These are phyloP conservation scores for Raffaelea arxii DNA, from an alignment of 2,329 filamentous ascomycete species.

Conservation along the genomic window DNA sequence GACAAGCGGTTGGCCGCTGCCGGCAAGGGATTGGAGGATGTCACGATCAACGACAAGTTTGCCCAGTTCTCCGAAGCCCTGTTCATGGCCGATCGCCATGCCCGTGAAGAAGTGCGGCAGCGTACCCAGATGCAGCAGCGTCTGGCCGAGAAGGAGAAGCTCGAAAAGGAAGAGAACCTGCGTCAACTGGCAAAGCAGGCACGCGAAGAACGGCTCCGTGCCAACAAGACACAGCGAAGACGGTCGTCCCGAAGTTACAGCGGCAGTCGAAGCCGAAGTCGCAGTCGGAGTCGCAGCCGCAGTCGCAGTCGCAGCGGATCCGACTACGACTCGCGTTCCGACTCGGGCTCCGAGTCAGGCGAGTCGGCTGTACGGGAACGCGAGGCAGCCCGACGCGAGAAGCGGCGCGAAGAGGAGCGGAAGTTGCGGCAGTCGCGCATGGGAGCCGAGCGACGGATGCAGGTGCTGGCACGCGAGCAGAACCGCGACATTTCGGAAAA, in stretches of 20 bases:
- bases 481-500: conserved; percentile 97
- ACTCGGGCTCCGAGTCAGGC: conserved; percentile 45
- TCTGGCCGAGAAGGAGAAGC: conserved; percentile 91
- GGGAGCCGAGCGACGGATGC: conserved; percentile 84
- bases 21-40: conserved; percentile 81
- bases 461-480: conserved; percentile 90
- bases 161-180: conserved; percentile 85
- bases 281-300: conserved; percentile 2
- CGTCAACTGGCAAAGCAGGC: conserved; percentile 84
- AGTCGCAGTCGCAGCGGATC: conserved; percentile 6
- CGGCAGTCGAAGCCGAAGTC: conserved; percentile 6
- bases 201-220: conserved; percentile 60
- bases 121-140: conserved; percentile 91
- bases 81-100: conserved; percentile 89
- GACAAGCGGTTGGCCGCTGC: conserved; percentile 95
- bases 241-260: too few species aligned
- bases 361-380: conserved; percentile 65
- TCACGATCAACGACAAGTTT: conserved; percentile 97
- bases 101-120: conserved; percentile 89
- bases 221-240: conserved; percentile 28
- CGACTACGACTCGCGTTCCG: conserved; percentile 21
- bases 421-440: conserved; percentile 90
- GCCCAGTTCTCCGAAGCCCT: conserved; percentile 91
- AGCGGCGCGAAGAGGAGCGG: conserved; percentile 72
- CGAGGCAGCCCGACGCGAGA: conserved; percentile 67